phyloP scores from a whole-genome alignment of 345 rosid genomes.

The Limnanthes douglasii region DNA sequence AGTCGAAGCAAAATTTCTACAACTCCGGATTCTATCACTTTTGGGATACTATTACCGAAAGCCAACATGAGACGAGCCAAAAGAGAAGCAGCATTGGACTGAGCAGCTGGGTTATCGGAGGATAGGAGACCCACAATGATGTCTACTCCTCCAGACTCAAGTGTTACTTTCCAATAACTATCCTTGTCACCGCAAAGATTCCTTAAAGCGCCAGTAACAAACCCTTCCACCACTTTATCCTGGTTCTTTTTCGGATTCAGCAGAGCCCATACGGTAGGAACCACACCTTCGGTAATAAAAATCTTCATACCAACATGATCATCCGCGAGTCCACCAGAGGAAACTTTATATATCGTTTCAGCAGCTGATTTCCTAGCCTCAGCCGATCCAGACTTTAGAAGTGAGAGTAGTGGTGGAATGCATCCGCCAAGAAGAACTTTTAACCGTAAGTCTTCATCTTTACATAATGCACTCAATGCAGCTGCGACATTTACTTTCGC shows the following conservation, averaged over 20 bases:
- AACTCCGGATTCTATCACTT: slow-evolving; percentile 60
- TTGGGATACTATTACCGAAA: slow-evolving; percentile 43
- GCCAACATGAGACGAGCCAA: slow-evolving; percentile 63
- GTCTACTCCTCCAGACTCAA: slow-evolving; percentile 64
- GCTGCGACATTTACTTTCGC: slow-evolving; percentile 72
- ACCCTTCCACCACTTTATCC: slow-evolving; percentile 69
- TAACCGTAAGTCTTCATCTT: slow-evolving; percentile 60
- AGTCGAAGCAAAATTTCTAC: slow-evolving; percentile 53
- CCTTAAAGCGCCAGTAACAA: slow-evolving; percentile 73
- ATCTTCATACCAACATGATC: slow-evolving; percentile 78
- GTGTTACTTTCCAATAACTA: slow-evolving; percentile 53
- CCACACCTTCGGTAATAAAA: slow-evolving; percentile 78
- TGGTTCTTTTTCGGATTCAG: slow-evolving; percentile 41
- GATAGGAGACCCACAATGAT: slow-evolving; percentile 56
- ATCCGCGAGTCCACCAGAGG: slow-evolving; percentile 63
- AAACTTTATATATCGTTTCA: slow-evolving; percentile 72
- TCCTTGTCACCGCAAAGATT: slow-evolving; percentile 75
- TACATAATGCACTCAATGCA: slow-evolving; percentile 45
- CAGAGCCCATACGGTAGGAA: slow-evolving; percentile 69
- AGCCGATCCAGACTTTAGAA: slow-evolving; percentile 54
- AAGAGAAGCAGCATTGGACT: slow-evolving; percentile 83
- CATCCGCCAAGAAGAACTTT: slow-evolving; percentile 88
- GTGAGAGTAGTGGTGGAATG: slow-evolving; percentile 68
- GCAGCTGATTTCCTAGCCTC: slow-evolving; percentile 75
- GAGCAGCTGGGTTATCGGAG: slow-evolving; percentile 61